Percentiles rank a stretch among this genome's conserved stretches.
Evolutionary conservation across 176 grass and related monocot genomes (phyloP).

Genomic region (Lolium rigidum): DNA sequence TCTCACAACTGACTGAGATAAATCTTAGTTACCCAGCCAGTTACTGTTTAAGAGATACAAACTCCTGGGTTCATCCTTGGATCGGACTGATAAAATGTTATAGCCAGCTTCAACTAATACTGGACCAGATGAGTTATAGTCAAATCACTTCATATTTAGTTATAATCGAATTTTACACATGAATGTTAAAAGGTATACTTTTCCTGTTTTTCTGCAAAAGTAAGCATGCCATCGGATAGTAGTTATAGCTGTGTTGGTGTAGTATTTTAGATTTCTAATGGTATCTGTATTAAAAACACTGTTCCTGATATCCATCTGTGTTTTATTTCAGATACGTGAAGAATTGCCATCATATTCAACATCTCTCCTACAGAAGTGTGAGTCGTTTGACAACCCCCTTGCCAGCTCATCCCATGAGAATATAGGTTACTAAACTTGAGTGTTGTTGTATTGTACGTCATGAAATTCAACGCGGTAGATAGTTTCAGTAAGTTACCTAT

Average conservation of each 20-base stretch:
- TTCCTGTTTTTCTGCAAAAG: conserved; percentile 30
- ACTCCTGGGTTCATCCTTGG: too few relatives aligned
- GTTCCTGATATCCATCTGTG: conserved; percentile 17
- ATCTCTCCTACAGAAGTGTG: conserved; percentile 63
- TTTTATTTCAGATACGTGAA: conserved; percentile 80
- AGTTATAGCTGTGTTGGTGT: too few relatives aligned
- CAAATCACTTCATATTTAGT: conserved; percentile 25
- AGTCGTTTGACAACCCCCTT: conserved; percentile 90
- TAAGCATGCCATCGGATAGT: conserved; percentile 28
- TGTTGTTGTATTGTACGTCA: too few relatives aligned
- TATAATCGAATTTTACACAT: neutral
- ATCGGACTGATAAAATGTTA: too few relatives aligned
- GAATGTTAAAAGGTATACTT: conserved; percentile 2
- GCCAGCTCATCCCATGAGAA: neutral
- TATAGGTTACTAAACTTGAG: too few relatives aligned
- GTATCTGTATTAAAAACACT: conserved; percentile 23
- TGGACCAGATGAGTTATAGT: neutral
- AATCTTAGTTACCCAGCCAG: neutral
- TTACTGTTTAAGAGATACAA: too few relatives aligned
- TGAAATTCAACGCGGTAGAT: too few relatives aligned
- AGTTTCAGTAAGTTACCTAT: too few relatives aligned
- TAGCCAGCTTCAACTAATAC: too few relatives aligned
- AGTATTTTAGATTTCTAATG: conserved; percentile 23
- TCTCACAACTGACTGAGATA: neutral
- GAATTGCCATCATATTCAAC: conserved; percentile 84